A percentile compares a stretch with the other conserved stretches of the same genome.
phyloP scores from a whole-genome alignment of 352 stramenopile species.

The Phytophthora crassamura region DNA sequence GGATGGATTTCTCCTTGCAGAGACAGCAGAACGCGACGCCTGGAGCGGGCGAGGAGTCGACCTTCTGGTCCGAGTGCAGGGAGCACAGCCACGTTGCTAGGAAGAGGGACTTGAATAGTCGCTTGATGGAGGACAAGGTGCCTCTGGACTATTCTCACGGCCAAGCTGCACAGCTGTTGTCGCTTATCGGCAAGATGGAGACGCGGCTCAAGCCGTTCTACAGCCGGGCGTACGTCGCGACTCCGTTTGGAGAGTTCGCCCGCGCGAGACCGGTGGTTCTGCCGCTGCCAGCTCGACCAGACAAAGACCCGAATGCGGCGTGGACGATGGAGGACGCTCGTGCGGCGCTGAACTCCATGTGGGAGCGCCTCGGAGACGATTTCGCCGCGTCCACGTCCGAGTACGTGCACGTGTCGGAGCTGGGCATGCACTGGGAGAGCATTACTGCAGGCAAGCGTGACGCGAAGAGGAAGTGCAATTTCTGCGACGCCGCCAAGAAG shows the following conservation, averaged over 20 bases:
- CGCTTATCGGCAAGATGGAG: slow-evolving; percentile 37
- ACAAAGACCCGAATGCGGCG: slow-evolving; percentile 1
- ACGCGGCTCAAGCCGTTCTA: slow-evolving; percentile 34
- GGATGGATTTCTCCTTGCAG: slow-evolving; percentile 38
- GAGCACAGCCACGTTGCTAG: slow-evolving; percentile 22
- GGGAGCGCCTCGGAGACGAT: slow-evolving; percentile 44
- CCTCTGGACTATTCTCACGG: slow-evolving; percentile 20
- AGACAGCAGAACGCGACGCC: slow-evolving; percentile 18
- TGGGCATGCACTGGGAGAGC: slow-evolving; percentile 64
- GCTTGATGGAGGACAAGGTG: slow-evolving; percentile 34
- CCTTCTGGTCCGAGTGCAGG: slow-evolving; percentile 28
- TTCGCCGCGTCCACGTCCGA: slow-evolving; percentile 34
- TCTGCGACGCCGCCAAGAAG: slow-evolving; percentile 45
- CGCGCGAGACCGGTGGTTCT: slow-evolving; percentile 37
- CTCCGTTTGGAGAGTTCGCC: slow-evolving; percentile 44
- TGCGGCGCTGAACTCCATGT: slow-evolving; percentile 31
- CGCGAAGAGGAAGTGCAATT: slow-evolving; percentile 33
- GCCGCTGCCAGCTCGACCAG: slow-evolving; percentile 17
- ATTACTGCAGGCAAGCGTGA: slow-evolving; percentile 30
- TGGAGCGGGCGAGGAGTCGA: slow-evolving; percentile 11
- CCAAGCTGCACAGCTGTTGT: slow-evolving; percentile 42
- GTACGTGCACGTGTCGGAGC: slow-evolving; percentile 56
- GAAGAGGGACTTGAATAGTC: slow-evolving; percentile 31
- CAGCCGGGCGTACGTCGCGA: slow-evolving; percentile 31
- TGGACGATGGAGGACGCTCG: slow-evolving; percentile 43